Evolutionary conservation across 1,284 basidiomycete species (phyloP).

Genomic region (Fomitopsis pinicola): DNA sequence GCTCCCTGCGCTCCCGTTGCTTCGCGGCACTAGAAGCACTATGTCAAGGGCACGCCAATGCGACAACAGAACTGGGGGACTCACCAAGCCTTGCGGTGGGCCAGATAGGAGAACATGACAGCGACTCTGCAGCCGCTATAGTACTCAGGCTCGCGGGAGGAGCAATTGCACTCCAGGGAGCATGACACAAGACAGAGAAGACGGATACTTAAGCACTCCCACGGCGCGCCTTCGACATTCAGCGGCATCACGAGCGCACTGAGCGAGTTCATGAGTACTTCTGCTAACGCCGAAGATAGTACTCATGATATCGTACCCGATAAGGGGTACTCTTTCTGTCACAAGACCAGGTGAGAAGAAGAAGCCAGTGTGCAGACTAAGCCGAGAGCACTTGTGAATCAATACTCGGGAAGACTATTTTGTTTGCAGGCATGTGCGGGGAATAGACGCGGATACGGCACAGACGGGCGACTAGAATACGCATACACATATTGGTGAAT

Average conservation of each 20-base stretch:
- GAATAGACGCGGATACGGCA: no score
- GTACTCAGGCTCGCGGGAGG: neutral
- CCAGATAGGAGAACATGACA: slow-evolving; percentile 26
- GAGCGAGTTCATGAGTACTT: neutral
- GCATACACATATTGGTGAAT: no score
- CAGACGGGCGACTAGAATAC: no score
- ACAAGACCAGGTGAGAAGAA: neutral
- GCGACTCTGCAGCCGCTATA: neutral
- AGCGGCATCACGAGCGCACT: neutral
- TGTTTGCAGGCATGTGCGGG: no score
- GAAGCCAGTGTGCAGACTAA: no score
- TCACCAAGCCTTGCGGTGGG: slow-evolving; percentile 30
- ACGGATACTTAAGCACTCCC: neutral
- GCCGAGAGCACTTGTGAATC: no score
- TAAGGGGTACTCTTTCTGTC: neutral
- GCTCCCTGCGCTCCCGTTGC: slow-evolving; percentile 40
- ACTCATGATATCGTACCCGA: neutral
- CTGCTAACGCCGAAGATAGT: neutral
- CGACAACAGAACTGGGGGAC: slow-evolving; percentile 1
- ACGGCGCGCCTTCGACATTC: neutral
- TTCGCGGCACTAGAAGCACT: slow-evolving; percentile 30
- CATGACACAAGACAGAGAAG: neutral
- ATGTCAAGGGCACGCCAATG: neutral
- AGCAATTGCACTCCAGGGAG: neutral
- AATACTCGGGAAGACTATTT: no score